Conservation (phyloP, 495 filamentous ascomycete species). For the Aspergillus bertholletiae region DNA sequence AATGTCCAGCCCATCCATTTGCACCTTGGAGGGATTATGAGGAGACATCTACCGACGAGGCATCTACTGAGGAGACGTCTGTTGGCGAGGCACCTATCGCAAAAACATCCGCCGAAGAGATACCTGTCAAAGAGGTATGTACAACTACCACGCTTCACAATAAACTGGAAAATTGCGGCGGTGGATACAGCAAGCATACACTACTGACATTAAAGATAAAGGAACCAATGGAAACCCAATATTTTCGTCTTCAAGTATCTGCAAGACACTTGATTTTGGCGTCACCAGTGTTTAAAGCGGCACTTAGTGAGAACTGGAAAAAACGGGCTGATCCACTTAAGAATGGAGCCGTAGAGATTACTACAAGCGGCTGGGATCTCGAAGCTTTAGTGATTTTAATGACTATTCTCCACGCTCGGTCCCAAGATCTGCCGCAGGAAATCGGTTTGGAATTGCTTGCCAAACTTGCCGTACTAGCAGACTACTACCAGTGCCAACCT, state of each 20-base stretch:
- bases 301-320: slow-evolving; percentile 29
- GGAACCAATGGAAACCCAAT: too few relatives aligned
- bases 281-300: slow-evolving; percentile 45
- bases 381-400: slow-evolving; percentile 48
- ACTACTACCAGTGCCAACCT: slow-evolving; percentile 49
- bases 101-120: too few relatives aligned
- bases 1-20: too few relatives aligned
- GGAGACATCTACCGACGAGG: too few relatives aligned
- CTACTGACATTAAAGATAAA: too few relatives aligned
- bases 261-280: slow-evolving; percentile 50
- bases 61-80: too few relatives aligned
- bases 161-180: too few relatives aligned
- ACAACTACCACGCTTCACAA: too few relatives aligned
- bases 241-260: slow-evolving; percentile 40
- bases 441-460: slow-evolving; percentile 46
- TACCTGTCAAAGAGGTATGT: too few relatives aligned
- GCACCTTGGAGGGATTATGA: too few relatives aligned
- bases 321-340: slow-evolving; percentile 28
- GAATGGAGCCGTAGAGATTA: slow-evolving; percentile 42
- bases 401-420: slow-evolving; percentile 47
- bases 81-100: too few relatives aligned
- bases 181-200: too few relatives aligned
- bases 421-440: slow-evolving; percentile 33
- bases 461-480: slow-evolving; percentile 49
- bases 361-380: slow-evolving; percentile 35